phyloP scores from a whole-genome alignment of 2,329 filamentous ascomycete genomes.

The Verticillium albo-atrum region DNA sequence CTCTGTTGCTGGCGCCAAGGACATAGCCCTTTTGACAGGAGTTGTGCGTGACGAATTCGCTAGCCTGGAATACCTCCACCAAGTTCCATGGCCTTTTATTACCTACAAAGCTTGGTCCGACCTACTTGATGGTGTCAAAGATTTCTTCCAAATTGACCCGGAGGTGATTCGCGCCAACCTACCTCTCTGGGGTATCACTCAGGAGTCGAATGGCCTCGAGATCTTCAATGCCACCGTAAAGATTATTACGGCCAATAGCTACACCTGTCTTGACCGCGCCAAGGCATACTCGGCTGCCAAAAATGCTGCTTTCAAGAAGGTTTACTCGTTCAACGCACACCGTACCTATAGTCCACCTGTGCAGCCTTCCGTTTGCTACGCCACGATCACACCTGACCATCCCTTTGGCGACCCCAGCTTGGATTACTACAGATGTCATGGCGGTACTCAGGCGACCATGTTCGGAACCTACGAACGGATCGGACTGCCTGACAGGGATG shows the following conservation, averaged over 20 bases:
- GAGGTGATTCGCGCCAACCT: neutral
- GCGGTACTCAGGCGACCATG: slow-evolving; percentile 31
- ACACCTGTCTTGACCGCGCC: slow-evolving; percentile 28
- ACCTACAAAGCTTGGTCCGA: too few relatives aligned
- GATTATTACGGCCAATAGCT: slow-evolving; percentile 6
- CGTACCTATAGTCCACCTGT: slow-evolving; percentile 29
- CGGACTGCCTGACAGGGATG: slow-evolving; percentile 28
- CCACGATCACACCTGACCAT: slow-evolving; percentile 17
- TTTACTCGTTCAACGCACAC: slow-evolving; percentile 34
- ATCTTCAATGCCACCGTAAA: neutral
- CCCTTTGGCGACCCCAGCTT: slow-evolving; percentile 27
- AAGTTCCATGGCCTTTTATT: too few relatives aligned
- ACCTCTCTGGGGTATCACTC: neutral
- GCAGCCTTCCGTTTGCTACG: slow-evolving; percentile 21
- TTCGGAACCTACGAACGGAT: slow-evolving; percentile 27
- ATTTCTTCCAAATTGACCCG: neutral
- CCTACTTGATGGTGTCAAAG: too few relatives aligned
- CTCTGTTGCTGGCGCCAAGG: neutral
- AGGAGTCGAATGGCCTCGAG: neutral
- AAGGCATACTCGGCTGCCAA: slow-evolving; percentile 26
- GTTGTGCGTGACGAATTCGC: neutral
- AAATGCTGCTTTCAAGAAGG: slow-evolving; percentile 21
- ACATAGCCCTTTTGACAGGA: neutral
- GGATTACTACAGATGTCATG: slow-evolving; percentile 38
- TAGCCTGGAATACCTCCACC: too few relatives aligned